Evolutionary conservation across 805 yeast species (phyloP).

Genomic region (Ogataea pilisensis): DNA sequence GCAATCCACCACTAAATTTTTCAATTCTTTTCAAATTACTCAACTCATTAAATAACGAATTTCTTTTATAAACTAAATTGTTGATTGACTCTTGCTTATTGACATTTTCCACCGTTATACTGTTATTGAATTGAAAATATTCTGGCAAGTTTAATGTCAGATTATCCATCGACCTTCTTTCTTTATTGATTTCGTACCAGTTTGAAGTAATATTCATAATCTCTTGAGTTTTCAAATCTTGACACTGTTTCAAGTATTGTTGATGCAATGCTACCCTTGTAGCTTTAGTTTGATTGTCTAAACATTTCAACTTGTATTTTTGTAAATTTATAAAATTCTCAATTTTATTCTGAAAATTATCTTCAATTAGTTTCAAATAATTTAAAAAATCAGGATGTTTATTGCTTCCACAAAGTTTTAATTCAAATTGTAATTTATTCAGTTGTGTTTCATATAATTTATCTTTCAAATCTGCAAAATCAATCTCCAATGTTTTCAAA

Average conservation of each 20-base stretch:
- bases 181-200: conserved; percentile 92
- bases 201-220: conserved; percentile 70
- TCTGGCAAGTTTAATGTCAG: conserved; percentile 50
- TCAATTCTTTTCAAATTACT: conserved; percentile 66
- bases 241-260: conserved; percentile 62
- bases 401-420: conserved; percentile 82
- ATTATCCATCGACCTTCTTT: conserved; percentile 76
- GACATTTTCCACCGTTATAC: conserved; percentile 23
- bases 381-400: conserved; percentile 85
- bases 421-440: conserved; percentile 70
- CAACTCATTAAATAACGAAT: conserved; percentile 62
- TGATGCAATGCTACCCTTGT: conserved; percentile 79
- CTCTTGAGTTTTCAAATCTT: conserved; percentile 62
- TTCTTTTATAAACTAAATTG: conserved; percentile 61
- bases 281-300: conserved; percentile 77
- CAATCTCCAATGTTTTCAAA: conserved; percentile 75
- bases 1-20: conserved; percentile 62
- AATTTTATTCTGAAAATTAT: conserved; percentile 68
- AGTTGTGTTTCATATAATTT: conserved; percentile 80
- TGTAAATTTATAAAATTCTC: conserved; percentile 34
- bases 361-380: conserved; percentile 66
- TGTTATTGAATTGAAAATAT: conserved; percentile 32
- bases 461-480: conserved; percentile 84
- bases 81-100: conserved; percentile 24
- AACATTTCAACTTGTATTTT: conserved; percentile 68